Evolutionary conservation across 1,284 basidiomycete genomes (phyloP).

Genomic region (Pholiota adiposa): DNA sequence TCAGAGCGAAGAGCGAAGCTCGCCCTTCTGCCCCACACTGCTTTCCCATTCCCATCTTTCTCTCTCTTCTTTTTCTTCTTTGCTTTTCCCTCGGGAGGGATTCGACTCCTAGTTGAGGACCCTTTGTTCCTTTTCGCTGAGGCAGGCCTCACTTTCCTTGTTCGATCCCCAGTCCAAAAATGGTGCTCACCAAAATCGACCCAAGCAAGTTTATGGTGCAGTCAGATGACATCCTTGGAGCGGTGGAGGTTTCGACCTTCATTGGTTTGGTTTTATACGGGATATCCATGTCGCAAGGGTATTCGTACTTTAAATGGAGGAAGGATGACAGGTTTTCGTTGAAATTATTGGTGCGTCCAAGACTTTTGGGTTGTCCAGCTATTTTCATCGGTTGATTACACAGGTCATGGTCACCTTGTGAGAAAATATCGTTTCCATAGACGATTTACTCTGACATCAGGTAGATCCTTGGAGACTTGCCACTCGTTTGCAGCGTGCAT

Average conservation of each 20-base stretch:
- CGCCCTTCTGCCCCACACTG: background rate
- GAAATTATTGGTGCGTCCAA: conserved; percentile 14
- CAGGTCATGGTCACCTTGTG: conserved; percentile 13
- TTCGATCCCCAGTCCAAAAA: background rate
- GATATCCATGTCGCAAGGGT: conserved; percentile 3
- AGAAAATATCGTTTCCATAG: background rate
- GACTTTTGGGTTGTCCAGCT: background rate
- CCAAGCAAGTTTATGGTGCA: background rate
- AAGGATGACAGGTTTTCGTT: conserved; percentile 8
- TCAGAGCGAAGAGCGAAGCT: background rate
- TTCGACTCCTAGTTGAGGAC: background rate
- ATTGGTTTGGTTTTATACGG: conserved; percentile 8
- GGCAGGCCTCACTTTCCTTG: background rate
- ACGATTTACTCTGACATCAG: background rate
- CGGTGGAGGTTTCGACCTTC: conserved; percentile 3
- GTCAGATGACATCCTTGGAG: conserved; percentile 4
- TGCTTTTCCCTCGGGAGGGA: background rate
- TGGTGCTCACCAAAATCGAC: conserved; percentile 6
- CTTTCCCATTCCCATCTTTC: background rate
- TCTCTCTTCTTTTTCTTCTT: no score
- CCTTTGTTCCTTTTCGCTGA: background rate
- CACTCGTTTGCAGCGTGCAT: conserved; percentile 17
- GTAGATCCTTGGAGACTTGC: conserved; percentile 14
- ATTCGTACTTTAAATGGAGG: conserved; percentile 13
- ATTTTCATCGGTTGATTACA: background rate